Evolutionary conservation across 331 rosid species (phyloP).

Genomic region (Erythrophleum ivorense): DNA sequence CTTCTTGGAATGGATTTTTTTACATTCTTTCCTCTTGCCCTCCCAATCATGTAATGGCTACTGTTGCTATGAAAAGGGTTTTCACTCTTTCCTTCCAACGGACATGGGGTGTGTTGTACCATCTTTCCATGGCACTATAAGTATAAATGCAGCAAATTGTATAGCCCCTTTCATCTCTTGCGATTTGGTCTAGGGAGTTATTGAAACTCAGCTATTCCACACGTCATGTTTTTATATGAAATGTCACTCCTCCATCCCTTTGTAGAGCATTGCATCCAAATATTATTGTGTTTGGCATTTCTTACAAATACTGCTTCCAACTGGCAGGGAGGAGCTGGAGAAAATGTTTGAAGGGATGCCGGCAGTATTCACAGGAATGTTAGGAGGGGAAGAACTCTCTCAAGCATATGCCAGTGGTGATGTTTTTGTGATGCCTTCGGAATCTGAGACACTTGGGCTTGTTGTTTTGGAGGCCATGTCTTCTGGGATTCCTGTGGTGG

Average conservation of each 20-base stretch:
- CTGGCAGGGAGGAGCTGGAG: conserved; percentile 84
- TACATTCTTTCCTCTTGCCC: background rate
- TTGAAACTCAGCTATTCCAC: background rate
- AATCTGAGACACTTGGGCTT: conserved; percentile 94
- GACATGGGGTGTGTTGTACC: background rate
- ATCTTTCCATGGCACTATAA: too few species aligned
- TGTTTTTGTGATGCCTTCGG: conserved; percentile 95
- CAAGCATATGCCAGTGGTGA: conserved; percentile 97
- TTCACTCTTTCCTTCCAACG: background rate
- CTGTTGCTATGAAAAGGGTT: background rate
- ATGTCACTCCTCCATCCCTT: background rate
- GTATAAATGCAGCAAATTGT: background rate
- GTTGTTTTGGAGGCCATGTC: conserved; percentile 98
- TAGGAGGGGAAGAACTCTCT: conserved; percentile 93
- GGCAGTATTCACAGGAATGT: conserved; percentile 92
- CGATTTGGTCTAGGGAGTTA: background rate
- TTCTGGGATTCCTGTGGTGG: conserved; percentile 97
- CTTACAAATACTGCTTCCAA: conserved; percentile 28
- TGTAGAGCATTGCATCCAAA: conserved; percentile 21
- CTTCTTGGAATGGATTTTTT: background rate
- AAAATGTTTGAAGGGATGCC: conserved; percentile 94
- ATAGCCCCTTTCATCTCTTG: background rate
- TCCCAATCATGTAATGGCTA: conserved; percentile 6
- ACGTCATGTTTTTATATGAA: background rate
- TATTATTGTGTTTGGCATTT: background rate